These are phyloP conservation scores for Solanum paucissectum DNA, from an alignment of 257 asterid species.

Conservation along the genomic window DNA sequence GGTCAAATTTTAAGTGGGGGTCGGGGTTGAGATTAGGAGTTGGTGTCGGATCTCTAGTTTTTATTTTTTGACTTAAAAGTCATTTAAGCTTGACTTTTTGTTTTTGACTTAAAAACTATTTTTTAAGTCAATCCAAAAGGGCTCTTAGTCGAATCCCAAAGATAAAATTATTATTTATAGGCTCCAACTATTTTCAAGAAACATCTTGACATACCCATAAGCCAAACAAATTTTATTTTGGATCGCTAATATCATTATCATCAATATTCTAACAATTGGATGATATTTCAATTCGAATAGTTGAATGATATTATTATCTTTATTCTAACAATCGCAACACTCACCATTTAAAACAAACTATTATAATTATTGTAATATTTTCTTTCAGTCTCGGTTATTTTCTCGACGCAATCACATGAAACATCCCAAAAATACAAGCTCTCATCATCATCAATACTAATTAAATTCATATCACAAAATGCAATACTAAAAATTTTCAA, in stretches of 20 bases:
- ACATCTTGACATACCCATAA: background rate
- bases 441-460: background rate
- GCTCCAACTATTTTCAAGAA: background rate
- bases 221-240: background rate
- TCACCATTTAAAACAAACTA: background rate
- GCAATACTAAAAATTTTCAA: background rate
- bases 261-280: background rate
- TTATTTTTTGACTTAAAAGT: too few species aligned
- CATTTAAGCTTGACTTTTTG: too few species aligned
- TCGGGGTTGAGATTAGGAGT: background rate
- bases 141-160: background rate
- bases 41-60: background rate
- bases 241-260: background rate
- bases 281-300: background rate
- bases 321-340: background rate
- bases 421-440: background rate
- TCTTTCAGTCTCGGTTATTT: background rate
- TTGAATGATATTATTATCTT: background rate
- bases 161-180: background rate
- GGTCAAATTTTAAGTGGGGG: background rate
- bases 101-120: too few species aligned
- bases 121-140: too few species aligned
- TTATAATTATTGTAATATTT: background rate
- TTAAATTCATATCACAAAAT: background rate
- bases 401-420: background rate